Evolutionary conservation across 257 asterid genomes (phyloP).

Genomic region (Penstemon newberryi): DNA sequence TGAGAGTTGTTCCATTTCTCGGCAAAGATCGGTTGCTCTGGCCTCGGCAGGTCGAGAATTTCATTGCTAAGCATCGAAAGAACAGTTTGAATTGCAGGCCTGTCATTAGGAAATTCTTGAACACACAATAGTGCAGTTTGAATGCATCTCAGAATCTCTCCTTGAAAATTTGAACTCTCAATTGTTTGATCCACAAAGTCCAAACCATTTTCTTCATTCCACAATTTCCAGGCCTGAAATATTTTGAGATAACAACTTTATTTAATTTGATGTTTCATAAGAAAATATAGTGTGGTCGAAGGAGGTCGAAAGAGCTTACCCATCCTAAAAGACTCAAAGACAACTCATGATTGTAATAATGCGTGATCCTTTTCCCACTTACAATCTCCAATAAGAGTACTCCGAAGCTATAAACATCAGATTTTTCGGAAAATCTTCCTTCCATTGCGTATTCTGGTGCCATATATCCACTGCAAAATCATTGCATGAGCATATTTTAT

Average conservation of each 20-base stretch:
- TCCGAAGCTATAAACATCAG: conserved; percentile 74
- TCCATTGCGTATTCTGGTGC: conserved; percentile 76
- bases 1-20: neutral
- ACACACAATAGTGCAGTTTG: conserved; percentile 68
- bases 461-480: conserved; percentile 64
- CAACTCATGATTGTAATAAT: conserved; percentile 33
- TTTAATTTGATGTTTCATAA: neutral
- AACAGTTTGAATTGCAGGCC: conserved; percentile 51
- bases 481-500: neutral
- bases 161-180: conserved; percentile 16
- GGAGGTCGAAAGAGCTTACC: conserved; percentile 37
- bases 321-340: conserved; percentile 52
- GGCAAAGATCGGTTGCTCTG: conserved; percentile 40
- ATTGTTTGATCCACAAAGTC: conserved; percentile 43
- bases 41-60: conserved; percentile 46
- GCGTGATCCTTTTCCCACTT: conserved; percentile 51
- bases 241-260: neutral
- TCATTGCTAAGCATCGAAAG: conserved; percentile 60
- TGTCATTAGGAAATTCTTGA: conserved; percentile 55
- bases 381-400: conserved; percentile 63
- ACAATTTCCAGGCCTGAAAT: conserved; percentile 53
- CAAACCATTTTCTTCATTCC: conserved; percentile 41
- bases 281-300: neutral
- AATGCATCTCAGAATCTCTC: conserved; percentile 50
- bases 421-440: conserved; percentile 69